Conservation (phyloP, 345 rosid genomes). For the Carallia brachiata region DNA sequence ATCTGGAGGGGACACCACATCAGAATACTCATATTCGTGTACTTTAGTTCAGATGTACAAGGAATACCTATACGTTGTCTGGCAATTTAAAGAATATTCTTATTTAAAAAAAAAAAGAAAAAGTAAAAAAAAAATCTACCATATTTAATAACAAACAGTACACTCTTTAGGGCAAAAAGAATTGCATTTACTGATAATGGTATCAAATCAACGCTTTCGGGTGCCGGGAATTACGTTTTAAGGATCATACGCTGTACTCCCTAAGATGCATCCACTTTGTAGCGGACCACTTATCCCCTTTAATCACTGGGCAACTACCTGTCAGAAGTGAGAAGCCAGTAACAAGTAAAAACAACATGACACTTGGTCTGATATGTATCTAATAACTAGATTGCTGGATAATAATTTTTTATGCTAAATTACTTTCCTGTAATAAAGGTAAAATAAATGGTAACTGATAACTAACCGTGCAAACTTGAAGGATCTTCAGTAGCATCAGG, state of each 20-base stretch:
- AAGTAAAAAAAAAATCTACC: too few species aligned
- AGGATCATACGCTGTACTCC: constrained; percentile 46
- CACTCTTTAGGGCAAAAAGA: too few species aligned
- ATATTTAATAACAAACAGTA: too few species aligned
- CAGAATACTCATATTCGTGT: too few species aligned
- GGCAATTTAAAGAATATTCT: too few species aligned
- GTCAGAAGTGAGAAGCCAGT: not conserved
- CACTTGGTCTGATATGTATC: not conserved
- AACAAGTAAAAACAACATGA: not conserved
- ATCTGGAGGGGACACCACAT: too few species aligned
- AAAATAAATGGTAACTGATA: not conserved
- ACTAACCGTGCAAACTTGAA: constrained; percentile 80
- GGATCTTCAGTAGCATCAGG: constrained; percentile 89
- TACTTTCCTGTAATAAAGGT: too few species aligned
- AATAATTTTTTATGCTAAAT: not conserved
- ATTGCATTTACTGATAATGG: not conserved
- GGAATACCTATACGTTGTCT: too few species aligned
- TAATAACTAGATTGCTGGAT: not conserved
- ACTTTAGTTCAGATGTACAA: too few species aligned
- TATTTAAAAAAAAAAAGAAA: too few species aligned
- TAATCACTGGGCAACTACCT: constrained; percentile 94
- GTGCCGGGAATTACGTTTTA: constrained; percentile 1
- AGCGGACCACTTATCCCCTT: constrained; percentile 91
- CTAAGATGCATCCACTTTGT: constrained; percentile 89
- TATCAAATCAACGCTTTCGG: not conserved